Base-by-base conservation (phyloP, 352 stramenopile genomes). In the Peronosclerospora sorghi region DNA sequence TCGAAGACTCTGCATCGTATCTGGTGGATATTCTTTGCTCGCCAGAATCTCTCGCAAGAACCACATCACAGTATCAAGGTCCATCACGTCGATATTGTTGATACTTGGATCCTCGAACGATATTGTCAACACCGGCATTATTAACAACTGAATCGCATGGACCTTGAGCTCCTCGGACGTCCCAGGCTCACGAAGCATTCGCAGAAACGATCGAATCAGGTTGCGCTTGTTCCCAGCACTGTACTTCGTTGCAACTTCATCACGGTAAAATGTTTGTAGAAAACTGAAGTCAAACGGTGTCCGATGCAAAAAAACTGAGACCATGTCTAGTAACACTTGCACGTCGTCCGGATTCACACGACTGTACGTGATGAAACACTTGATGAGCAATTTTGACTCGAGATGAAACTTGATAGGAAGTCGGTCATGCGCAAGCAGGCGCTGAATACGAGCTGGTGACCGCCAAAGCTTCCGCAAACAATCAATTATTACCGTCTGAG, bases 261-360 rank as follows among this genome's bases (percentile, higher is more conserved):
- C 64, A 24, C 69, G 71, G 44, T 86, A 95, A 48, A 95, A 97
- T 0, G 72, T 45, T 38, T 95, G 71, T 5, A 99, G 57, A 40
- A 98, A 98, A 18, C 75, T 91, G 44, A 97, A 98, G 60, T 98
- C 94, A 35, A 95, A 81, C 7, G 83, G 83, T 23, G 80, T 90
- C 23, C 79, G 90, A 41, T 98, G 86, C 30, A 97, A 43, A 48
- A 97, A 98, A 12, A 97, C 87, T 1, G 75, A 77, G 5, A 98
- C 68, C 62, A 98, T 81, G 30, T 98, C 95, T 49, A 98, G 84
- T 29, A 98, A 65, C 29, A 98, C 74, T 62, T 97, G 91, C 2
- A 96, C 83, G 51, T 98, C 92, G 18, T 94, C 77, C n/a, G 82
- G 81, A 56, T 95, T 92, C 2, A 68, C 66, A 44, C 84, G 77